phyloP scores from a whole-genome alignment of 1,284 basidiomycete genomes.

The Neotropicomus parvogracilis region DNA sequence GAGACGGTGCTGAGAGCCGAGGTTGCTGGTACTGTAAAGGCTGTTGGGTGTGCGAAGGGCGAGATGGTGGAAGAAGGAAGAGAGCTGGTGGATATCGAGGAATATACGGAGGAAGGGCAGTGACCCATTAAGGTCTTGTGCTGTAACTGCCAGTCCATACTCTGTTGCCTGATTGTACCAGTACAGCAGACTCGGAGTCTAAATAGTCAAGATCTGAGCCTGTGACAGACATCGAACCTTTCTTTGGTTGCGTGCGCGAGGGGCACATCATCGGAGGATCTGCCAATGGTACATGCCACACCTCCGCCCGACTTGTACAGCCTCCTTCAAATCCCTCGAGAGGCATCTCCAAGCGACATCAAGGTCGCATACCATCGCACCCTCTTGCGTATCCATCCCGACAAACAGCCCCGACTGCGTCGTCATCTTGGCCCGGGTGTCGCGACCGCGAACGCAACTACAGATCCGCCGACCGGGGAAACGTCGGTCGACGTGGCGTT shows the following conservation, averaged over 20 bases:
- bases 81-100: slow-evolving; percentile 69
- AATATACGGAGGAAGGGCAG: slow-evolving; percentile 14
- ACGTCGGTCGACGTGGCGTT: slow-evolving; percentile 45
- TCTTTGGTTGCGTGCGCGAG: too few species aligned
- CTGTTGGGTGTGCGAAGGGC: slow-evolving; percentile 73
- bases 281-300: background rate
- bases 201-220: too few species aligned
- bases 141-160: background rate
- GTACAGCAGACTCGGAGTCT: too few species aligned
- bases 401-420: slow-evolving; percentile 44
- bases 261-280: too few species aligned
- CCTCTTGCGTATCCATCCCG: slow-evolving; percentile 64
- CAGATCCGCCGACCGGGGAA: slow-evolving; percentile 1
- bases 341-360: slow-evolving; percentile 49
- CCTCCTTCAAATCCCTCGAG: slow-evolving; percentile 41
- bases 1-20: slow-evolving; percentile 81
- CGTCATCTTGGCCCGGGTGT: background rate
- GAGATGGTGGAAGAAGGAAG: slow-evolving; percentile 87
- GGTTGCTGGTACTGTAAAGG: slow-evolving; percentile 62
- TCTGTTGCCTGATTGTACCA: too few species aligned
- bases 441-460: background rate
- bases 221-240: too few species aligned
- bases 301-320: slow-evolving; percentile 42
- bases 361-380: slow-evolving; percentile 68
- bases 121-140: slow-evolving; percentile 21